phyloP scores from a whole-genome alignment of 202 grass and related monocot species.

The Setaria viridis region DNA sequence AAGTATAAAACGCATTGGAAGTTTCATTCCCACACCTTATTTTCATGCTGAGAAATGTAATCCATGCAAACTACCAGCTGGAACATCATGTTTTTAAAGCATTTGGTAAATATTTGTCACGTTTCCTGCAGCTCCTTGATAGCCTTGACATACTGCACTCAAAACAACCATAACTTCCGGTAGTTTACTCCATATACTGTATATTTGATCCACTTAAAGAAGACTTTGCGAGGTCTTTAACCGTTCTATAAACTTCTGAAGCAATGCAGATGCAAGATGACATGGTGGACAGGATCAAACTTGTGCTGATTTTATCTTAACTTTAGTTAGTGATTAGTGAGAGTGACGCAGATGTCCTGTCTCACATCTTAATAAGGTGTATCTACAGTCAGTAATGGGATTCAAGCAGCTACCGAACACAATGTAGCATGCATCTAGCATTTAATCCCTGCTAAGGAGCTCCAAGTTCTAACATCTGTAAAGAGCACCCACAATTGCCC shows the following conservation, averaged over 20 bases:
- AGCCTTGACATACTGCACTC: background rate
- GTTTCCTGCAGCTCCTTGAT: background rate
- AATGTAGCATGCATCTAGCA: background rate
- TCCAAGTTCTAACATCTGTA: background rate
- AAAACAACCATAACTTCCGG: background rate
- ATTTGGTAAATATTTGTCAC: background rate
- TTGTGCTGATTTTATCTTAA: background rate
- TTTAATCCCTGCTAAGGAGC: background rate
- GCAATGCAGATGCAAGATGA: background rate
- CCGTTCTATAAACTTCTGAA: background rate
- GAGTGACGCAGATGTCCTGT: background rate
- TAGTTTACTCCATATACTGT: background rate
- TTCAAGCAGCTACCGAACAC: background rate
- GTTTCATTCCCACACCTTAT: background rate
- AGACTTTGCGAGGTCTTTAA: background rate
- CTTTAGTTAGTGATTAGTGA: background rate
- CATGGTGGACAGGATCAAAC: too few relatives aligned
- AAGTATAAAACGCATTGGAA: background rate
- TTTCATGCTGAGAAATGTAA: background rate
- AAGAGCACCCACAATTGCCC: background rate
- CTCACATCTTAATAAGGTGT: background rate
- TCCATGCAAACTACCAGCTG: constrained; percentile 3
- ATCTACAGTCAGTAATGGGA: background rate
- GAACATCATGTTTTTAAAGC: background rate
- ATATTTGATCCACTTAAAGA: too few relatives aligned